These are phyloP conservation scores for Aspergillus sp. DNA, from an alignment of 2,329 filamentous ascomycete genomes.

Conservation along the genomic window DNA sequence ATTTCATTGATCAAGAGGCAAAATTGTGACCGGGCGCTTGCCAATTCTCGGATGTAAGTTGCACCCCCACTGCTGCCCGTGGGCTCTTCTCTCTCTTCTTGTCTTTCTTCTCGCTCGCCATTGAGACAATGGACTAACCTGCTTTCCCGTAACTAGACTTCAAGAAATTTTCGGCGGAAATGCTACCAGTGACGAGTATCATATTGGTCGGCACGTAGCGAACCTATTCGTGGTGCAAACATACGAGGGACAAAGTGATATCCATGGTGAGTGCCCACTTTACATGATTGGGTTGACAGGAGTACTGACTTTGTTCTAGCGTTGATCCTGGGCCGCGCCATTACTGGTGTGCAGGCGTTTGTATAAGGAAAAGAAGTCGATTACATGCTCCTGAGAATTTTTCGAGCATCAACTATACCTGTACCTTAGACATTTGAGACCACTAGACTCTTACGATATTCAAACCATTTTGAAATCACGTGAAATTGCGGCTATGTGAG, in stretches of 20 bases:
- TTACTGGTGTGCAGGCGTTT: constrained; percentile 78
- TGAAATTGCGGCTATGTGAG: neutral
- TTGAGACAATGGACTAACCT: neutral
- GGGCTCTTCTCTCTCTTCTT: neutral
- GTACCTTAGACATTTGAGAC: neutral
- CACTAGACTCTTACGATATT: neutral
- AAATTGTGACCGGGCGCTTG: constrained; percentile 88
- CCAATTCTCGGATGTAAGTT: constrained; percentile 67
- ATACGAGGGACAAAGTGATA: constrained; percentile 97
- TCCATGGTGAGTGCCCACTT: constrained; percentile 73
- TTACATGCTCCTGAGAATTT: neutral
- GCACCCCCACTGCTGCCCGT: neutral
- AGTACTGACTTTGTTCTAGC: constrained; percentile 44
- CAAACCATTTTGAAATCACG: neutral
- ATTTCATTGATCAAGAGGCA: constrained; percentile 95
- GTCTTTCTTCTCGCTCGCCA: neutral
- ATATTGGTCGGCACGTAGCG: constrained; percentile 89
- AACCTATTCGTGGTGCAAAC: constrained; percentile 98
- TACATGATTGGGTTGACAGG: neutral
- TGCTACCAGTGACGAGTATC: constrained; percentile 96
- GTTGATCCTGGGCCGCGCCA: constrained; percentile 67
- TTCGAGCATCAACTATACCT: neutral
- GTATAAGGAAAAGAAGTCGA: constrained; percentile 46
- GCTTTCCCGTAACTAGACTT: constrained; percentile 49
- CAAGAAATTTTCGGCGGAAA: constrained; percentile 98